Conservation (phyloP, 352 stramenopile genomes). For the Phytopythium helicoides region DNA sequence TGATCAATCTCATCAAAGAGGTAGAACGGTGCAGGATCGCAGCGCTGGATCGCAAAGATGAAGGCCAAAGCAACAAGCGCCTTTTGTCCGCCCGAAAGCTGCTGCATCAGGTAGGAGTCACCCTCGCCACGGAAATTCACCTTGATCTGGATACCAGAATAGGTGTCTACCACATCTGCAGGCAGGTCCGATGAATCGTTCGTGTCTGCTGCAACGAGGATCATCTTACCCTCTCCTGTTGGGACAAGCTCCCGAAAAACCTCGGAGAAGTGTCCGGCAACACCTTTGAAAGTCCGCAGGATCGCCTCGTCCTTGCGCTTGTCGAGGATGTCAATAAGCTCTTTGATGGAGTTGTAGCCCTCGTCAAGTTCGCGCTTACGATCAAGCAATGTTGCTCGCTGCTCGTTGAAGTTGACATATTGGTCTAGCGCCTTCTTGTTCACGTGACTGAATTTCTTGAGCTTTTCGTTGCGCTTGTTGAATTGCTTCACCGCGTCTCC, state of each 20-base stretch:
- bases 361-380: conserved; percentile 96
- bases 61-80: conserved; percentile 98
- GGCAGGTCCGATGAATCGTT: conserved; percentile 27
- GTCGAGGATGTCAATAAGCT: conserved; percentile 91
- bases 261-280: conserved; percentile 97
- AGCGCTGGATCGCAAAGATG: conserved; percentile 99
- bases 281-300: conserved; percentile 97
- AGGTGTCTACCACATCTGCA: conserved; percentile 81
- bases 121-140: conserved; percentile 96
- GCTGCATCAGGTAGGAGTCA: conserved; percentile 98
- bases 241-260: conserved; percentile 98
- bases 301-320: conserved; percentile 99
- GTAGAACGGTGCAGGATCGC: conserved; percentile 99
- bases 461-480: conserved; percentile 93
- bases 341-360: conserved; percentile 88
- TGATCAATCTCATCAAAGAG: conserved; percentile 99
- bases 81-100: conserved; percentile 99
- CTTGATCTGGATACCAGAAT: conserved; percentile 97
- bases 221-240: conserved; percentile 93
- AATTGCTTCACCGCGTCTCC: conserved; percentile 93
- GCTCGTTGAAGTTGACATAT: conserved; percentile 98
- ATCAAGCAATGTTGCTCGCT: conserved; percentile 86
- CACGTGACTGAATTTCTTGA: conserved; percentile 98
- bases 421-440: conserved; percentile 99
- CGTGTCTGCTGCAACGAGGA: conserved; percentile 93